phyloP scores from a whole-genome alignment of 805 yeast genomes.

The Suhomyces kilbournensis region DNA sequence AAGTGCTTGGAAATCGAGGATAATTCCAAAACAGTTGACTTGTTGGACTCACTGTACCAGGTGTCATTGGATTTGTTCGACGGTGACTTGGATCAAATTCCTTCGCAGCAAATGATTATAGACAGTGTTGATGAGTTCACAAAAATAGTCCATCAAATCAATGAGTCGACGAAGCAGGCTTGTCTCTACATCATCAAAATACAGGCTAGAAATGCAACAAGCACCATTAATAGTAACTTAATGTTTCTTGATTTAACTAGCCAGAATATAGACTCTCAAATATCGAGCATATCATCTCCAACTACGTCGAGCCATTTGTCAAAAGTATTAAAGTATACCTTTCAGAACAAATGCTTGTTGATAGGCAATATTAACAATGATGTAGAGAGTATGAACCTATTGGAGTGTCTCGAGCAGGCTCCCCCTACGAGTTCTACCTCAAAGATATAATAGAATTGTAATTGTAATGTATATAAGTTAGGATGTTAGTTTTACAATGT shows the following conservation, averaged over 20 bases:
- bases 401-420: background rate
- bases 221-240: conserved; percentile 10
- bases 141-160: background rate
- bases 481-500: conserved; percentile 5
- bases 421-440: background rate
- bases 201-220: conserved; percentile 5
- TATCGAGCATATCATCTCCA: conserved; percentile 1
- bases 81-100: background rate
- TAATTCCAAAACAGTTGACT: conserved; percentile 6
- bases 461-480: background rate
- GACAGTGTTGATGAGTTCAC: conserved; percentile 9
- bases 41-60: conserved; percentile 7
- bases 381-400: background rate
- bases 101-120: conserved; percentile 17
- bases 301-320: background rate
- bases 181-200: conserved; percentile 11
- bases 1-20: conserved; percentile 7
- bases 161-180: background rate
- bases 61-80: background rate
- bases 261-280: conserved; percentile 4
- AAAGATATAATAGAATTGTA: background rate
- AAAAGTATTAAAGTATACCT: conserved; percentile 8
- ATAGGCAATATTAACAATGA: conserved; percentile 21
- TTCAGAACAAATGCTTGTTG: conserved; percentile 30
- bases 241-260: conserved; percentile 13